Evolutionary conservation across 2,329 filamentous ascomycete species (phyloP), one percentile per base, ranked within the genome.

Genomic region (Endoconidiophora polonica): DNA sequence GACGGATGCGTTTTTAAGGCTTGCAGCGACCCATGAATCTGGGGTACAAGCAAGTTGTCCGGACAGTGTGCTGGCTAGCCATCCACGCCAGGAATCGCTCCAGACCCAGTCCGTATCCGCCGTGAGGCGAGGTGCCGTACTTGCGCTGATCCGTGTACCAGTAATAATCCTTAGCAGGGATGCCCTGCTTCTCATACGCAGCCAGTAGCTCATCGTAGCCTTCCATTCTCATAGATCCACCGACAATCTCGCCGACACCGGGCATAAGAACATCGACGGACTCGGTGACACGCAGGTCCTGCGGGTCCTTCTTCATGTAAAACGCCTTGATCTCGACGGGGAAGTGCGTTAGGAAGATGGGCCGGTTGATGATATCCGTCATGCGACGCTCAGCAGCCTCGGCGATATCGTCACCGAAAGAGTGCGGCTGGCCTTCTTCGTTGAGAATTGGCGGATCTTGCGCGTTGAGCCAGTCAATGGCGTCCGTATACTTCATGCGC

Each of bases 81-180:
- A 81, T 64, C 76, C 76, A 79, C 12, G 76, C 76, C 38, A 80
- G 63, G 64, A 80, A 62, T 52, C 90, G 79, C 72, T 96, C 90
- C 47, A 94, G 74, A 58, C 91, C 91, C 45, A 98, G 73, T 48
- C 90, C 90, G 64, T 94, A 96, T 50, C 90, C 88, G 55, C 87
- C 87, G 66, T 96, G 90, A 24, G 87, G 86, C 42, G 83, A 87
- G 49, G 83, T 87, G 50, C 91, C 91, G 62, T 96, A 94, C 85
- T 91, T 94, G 63, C 88, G 75, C 76, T 94, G 87, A 68, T 95
- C 91, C 29, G 87, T 93, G 70, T 96, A 98, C 91, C 91, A 98
- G 74, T 93, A 96, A 69, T 96, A 96, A 43, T 82, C 80, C 58
- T 76, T 76, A 18, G 87, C 78, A 59, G 85, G 79, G 63, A 96